Conservation (phyloP, 306 rosid genomes). For the Pterocarpus santalinus region DNA sequence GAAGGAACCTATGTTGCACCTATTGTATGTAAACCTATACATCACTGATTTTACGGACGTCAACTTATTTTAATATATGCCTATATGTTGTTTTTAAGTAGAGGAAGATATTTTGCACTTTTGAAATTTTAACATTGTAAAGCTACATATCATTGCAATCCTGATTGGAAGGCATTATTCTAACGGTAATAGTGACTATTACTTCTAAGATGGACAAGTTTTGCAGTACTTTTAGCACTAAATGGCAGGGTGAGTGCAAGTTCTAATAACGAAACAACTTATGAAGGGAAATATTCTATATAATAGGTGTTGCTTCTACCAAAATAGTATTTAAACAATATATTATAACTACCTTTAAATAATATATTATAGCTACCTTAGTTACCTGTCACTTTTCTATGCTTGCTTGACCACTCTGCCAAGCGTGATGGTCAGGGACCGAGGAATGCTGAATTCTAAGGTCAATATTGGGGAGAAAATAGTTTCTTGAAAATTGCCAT, state of each 20-base stretch:
- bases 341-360: not conserved
- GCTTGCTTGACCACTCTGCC: not conserved
- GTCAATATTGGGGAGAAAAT: too few species aligned
- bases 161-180: not conserved
- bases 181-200: not conserved
- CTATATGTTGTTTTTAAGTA: not conserved
- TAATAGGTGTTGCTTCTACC: not conserved
- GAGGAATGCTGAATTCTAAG: not conserved
- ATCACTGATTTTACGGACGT: not conserved
- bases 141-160: not conserved
- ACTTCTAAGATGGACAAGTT: not conserved
- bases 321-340: not conserved
- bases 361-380: too few species aligned
- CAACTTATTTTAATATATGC: conserved; percentile 6
- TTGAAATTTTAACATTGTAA: conserved; percentile 3
- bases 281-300: not conserved
- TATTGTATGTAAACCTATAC: not conserved
- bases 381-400: not conserved
- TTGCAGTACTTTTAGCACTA: not conserved
- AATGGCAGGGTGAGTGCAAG: not conserved
- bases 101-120: not conserved
- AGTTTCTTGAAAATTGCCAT: too few species aligned
- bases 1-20: not conserved
- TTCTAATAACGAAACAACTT: not conserved
- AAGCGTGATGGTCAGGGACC: not conserved